These are phyloP conservation scores for Sporothrix variecibatus DNA, from an alignment of 2,329 filamentous ascomycete species.

Conservation along the genomic window DNA sequence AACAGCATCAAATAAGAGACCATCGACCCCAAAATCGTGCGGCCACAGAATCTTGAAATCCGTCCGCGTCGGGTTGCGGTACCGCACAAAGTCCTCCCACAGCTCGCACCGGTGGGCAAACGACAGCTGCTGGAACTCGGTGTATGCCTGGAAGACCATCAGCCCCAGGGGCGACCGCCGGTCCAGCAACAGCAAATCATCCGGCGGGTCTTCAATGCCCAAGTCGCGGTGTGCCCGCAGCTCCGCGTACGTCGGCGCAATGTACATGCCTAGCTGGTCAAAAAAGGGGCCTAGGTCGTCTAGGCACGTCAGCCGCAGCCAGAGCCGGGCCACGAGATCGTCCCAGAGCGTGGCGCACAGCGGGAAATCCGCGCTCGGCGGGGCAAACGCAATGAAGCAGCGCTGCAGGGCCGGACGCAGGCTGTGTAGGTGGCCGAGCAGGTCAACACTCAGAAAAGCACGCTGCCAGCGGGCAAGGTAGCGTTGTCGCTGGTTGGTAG, in stretches of 20 bases:
- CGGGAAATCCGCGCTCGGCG: constrained; percentile 58
- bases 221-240: constrained; percentile 56
- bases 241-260: constrained; percentile 65
- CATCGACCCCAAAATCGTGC: constrained; percentile 38
- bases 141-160: constrained; percentile 72
- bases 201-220: constrained; percentile 47
- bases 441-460: constrained; percentile 52
- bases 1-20: constrained; percentile 61
- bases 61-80: constrained; percentile 72
- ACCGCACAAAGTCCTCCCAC: constrained; percentile 81
- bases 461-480: constrained; percentile 47
- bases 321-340: constrained; percentile 75
- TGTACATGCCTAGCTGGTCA: constrained; percentile 69
- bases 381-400: constrained; percentile 19
- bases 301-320: constrained; percentile 74
- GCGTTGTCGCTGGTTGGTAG: constrained; percentile 24
- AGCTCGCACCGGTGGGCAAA: constrained; percentile 78
- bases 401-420: constrained; percentile 28
- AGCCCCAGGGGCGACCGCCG: constrained; percentile 77
- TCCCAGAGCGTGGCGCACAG: constrained; percentile 65
- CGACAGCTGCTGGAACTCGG: constrained; percentile 78
- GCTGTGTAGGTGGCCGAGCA: constrained; percentile 46
- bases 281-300: constrained; percentile 69
- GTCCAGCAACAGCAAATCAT: constrained; percentile 62
- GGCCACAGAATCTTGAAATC: constrained; percentile 64